phyloP scores from a whole-genome alignment of 2,329 filamentous ascomycete genomes.

The Fusarium sarcochroum region DNA sequence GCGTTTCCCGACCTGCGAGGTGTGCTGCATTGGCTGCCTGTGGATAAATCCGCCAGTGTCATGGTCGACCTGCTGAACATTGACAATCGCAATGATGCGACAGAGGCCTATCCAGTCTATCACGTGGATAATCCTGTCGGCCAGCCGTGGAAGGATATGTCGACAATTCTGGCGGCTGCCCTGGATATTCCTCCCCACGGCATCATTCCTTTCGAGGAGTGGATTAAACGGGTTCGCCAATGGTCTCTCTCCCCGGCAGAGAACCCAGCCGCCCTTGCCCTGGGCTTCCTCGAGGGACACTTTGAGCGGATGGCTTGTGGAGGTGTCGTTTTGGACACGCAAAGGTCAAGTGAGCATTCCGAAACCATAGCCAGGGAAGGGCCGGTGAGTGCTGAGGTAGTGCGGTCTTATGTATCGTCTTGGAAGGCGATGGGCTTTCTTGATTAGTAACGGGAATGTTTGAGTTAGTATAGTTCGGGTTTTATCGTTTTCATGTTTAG shows the following conservation, averaged over 20 bases:
- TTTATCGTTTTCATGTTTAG: no score
- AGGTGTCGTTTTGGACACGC: conserved; percentile 10
- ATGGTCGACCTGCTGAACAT: conserved; percentile 29
- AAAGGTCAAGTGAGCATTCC: no score
- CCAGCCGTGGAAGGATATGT: conserved; percentile 37
- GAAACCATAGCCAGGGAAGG: no score
- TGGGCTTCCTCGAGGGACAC: conserved; percentile 7
- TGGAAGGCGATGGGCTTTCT: no score
- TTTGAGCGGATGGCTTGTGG: conserved; percentile 26
- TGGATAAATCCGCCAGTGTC: conserved; percentile 51
- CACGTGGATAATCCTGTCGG: conserved; percentile 45
- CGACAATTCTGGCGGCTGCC: neutral
- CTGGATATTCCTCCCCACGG: neutral
- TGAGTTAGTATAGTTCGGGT: no score
- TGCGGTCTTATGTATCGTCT: no score
- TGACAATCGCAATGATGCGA: neutral
- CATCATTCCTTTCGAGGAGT: conserved; percentile 1
- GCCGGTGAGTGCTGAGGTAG: no score
- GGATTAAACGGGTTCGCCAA: conserved; percentile 2
- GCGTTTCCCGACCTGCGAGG: conserved; percentile 59
- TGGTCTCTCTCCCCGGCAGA: neutral
- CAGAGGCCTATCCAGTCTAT: conserved; percentile 30
- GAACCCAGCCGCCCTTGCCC: conserved; percentile 4
- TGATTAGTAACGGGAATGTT: no score
- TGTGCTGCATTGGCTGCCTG: conserved; percentile 61